phyloP scores from a whole-genome alignment of 352 stramenopile species.

The Phytophthora hybrid region DNA sequence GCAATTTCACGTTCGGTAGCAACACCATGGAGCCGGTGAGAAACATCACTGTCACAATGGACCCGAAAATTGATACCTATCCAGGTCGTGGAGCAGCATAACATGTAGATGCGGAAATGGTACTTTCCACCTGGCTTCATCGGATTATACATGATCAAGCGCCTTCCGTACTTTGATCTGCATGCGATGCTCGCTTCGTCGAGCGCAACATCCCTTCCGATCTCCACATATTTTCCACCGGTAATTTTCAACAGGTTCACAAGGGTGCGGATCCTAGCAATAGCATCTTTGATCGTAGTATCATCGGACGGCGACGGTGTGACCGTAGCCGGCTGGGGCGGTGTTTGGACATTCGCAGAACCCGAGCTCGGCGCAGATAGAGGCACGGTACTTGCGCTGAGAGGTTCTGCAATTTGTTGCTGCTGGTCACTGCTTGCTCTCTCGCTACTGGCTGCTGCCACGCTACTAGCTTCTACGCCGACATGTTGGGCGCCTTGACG shows the following conservation, averaged over 20 bases:
- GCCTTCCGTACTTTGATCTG: slow-evolving; percentile 33
- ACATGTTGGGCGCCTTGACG: neutral
- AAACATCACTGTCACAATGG: slow-evolving; percentile 33
- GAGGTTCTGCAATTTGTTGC: too few relatives aligned
- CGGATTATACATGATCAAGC: slow-evolving; percentile 44
- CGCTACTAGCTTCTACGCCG: too few relatives aligned
- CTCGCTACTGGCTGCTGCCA: too few relatives aligned
- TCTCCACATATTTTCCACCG: slow-evolving; percentile 30
- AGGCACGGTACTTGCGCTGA: too few relatives aligned
- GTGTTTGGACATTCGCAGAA: too few relatives aligned
- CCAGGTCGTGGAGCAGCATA: slow-evolving; percentile 42
- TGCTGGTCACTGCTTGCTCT: too few relatives aligned
- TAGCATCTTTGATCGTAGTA: too few relatives aligned
- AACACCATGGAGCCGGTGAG: slow-evolving; percentile 27
- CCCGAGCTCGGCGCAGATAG: too few relatives aligned
- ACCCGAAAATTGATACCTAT: slow-evolving; percentile 39
- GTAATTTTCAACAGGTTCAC: slow-evolving; percentile 42
- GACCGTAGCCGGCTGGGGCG: too few relatives aligned
- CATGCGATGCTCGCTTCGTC: slow-evolving; percentile 39
- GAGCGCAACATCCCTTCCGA: slow-evolving; percentile 36
- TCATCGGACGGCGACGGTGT: too few relatives aligned
- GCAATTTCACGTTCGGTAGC: neutral
- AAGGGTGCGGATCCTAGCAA: slow-evolving; percentile 5
- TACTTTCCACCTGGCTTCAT: slow-evolving; percentile 40
- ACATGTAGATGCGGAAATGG: slow-evolving; percentile 47